Percentiles rank a stretch among this genome's conserved stretches.
Evolutionary conservation across 257 asterid genomes (phyloP).

Genomic region (Solanum sitiens): DNA sequence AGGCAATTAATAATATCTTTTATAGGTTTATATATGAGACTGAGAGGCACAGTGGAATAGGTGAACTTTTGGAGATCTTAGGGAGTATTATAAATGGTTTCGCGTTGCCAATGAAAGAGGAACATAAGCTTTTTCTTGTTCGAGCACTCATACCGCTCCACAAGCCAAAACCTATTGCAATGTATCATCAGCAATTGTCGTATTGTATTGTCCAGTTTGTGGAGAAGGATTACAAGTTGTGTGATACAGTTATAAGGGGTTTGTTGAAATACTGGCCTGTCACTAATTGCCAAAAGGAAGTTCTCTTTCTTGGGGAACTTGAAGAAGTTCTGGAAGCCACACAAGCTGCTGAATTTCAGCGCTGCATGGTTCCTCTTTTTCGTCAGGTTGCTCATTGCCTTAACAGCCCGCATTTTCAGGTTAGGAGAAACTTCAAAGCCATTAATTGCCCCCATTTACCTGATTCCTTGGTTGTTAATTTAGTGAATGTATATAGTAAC

Average conservation of each 20-base stretch:
- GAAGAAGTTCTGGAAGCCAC: constrained; percentile 78
- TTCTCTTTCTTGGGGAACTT: constrained; percentile 67
- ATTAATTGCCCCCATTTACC: background rate
- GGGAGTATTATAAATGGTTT: constrained; percentile 90
- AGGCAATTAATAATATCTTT: constrained; percentile 64
- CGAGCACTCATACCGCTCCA: constrained; percentile 83
- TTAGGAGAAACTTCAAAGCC: constrained; percentile 1
- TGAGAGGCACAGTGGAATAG: constrained; percentile 68
- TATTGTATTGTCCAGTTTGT: constrained; percentile 70
- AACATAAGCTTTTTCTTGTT: constrained; percentile 77
- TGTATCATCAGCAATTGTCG: constrained; percentile 66
- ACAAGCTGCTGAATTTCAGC: constrained; percentile 57
- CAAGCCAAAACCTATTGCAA: constrained; percentile 49
- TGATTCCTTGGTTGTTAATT: background rate
- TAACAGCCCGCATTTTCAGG: constrained; percentile 82
- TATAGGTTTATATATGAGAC: constrained; percentile 69
- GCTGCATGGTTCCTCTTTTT: constrained; percentile 71
- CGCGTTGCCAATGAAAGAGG: constrained; percentile 94
- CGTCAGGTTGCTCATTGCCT: constrained; percentile 61
- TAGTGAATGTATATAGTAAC: background rate
- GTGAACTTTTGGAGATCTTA: constrained; percentile 76
- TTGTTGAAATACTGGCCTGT: constrained; percentile 78
- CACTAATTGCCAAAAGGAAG: constrained; percentile 70
- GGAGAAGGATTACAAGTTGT: constrained; percentile 72
- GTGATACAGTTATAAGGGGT: constrained; percentile 66